Base-by-base conservation (phyloP, 1,284 basidiomycete genomes). In the Ustilago sp. region DNA sequence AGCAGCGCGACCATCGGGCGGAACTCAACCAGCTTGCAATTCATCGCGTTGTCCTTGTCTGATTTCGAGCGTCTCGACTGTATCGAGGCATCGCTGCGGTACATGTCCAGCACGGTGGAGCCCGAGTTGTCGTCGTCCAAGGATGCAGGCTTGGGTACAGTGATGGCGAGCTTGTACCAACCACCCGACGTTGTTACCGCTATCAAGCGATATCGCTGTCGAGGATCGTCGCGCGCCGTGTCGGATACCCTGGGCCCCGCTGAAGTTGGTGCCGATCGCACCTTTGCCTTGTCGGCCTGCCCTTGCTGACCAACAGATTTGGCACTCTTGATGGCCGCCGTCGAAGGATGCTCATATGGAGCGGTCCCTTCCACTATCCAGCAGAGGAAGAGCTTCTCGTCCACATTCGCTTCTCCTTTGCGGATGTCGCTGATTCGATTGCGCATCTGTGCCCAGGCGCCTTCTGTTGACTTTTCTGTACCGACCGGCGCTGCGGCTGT, bases 121-220 rank as follows among this genome's bases (percentile, higher is more conserved):
- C 59, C 59, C 15, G 48, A 61, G 4, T 36, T 35, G 3, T 43
- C 43, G 15, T 48, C 50, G 12, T 55, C 50, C 9, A 23, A 12
- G 7, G 48, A 35, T 7, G 54, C 28, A 19, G 39, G 5, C 19
- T 39, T 23, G 6, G 70, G 63, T 45, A 63, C 12, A 8, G 55
- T 48, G n/a, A 81, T 61, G 5, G 73, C 72, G 15, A 83, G 62
- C 45, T 80, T 79, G 61, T 83, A 83, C 69, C 74, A 82, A 1
- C 77, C 77, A 2, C 82, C 82, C 6, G 80, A 81, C 4, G 81
- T 81, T 9, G 82, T 83, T 34, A 83, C 48, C 8, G 75, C 80
- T 34, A 83, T 63, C 19, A 83, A 66, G 11, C 75, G 74, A 47
- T 59, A 63, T 11, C 56, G 60, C 4, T 39, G 2, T 8, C 31